A percentile compares a stretch with the other conserved stretches of the same genome.
Evolutionary conservation across 345 rosid genomes (phyloP).

Genomic region (Geranium rotundifolium): DNA sequence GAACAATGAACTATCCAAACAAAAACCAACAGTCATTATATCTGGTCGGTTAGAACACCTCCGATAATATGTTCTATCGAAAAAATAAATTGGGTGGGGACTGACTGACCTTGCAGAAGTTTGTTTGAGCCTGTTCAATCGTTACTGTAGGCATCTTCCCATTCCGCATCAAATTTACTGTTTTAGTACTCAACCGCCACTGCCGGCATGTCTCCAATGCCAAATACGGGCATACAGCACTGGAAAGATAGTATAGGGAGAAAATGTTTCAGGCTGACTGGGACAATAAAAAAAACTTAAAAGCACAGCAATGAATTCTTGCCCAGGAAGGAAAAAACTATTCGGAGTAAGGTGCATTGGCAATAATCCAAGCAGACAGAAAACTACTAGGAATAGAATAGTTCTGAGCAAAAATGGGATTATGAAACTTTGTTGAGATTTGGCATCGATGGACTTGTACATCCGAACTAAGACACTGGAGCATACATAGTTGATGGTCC

Average conservation of each 20-base stretch:
- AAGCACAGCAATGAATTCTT: not conserved
- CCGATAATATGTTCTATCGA: too few relatives aligned
- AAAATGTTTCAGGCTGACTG: constrained; percentile 1
- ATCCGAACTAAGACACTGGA: too few relatives aligned
- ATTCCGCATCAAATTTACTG: constrained; percentile 83
- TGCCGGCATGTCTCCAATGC: constrained; percentile 95
- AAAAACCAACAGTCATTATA: not conserved
- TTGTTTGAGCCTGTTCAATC: constrained; percentile 90
- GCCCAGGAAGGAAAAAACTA: not conserved
- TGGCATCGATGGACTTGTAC: not conserved
- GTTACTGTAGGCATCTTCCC: constrained; percentile 98
- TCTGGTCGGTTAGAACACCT: too few relatives aligned
- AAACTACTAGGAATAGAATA: not conserved
- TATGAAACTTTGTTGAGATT: not conserved
- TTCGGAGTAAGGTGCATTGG: not conserved
- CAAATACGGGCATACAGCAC: constrained; percentile 92
- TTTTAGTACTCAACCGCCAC: constrained; percentile 90
- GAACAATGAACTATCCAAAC: not conserved
- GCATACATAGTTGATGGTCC: too few relatives aligned
- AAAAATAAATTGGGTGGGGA: not conserved
- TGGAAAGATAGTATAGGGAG: constrained; percentile 21
- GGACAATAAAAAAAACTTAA: not conserved
- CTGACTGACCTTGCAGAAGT: constrained; percentile 70
- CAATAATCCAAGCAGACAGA: not conserved
- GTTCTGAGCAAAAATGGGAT: not conserved